These are phyloP conservation scores for Wallacemonas sp. DNA, from an alignment of 208 protist genomes.

Conservation along the genomic window DNA sequence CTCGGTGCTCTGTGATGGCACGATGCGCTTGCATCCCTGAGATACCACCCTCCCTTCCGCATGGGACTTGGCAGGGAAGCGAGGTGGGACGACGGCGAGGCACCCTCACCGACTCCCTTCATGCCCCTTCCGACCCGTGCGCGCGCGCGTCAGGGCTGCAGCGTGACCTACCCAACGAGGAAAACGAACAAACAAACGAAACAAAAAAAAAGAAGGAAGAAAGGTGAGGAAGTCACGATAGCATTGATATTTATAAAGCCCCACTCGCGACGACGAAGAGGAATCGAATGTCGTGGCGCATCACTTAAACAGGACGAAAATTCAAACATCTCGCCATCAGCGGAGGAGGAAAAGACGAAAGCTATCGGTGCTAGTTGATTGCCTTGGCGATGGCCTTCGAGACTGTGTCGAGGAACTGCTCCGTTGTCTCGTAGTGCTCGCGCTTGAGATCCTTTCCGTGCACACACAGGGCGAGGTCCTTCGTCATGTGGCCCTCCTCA, in stretches of 20 bases:
- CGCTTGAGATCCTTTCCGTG: conserved; percentile 81
- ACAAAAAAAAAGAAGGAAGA: neutral
- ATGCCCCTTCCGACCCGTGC: too few species aligned
- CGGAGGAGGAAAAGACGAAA: neutral
- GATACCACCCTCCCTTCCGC: too few species aligned
- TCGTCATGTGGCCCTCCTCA: conserved; percentile 96
- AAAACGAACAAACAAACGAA: neutral
- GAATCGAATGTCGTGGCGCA: too few species aligned
- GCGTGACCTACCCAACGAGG: too few species aligned
- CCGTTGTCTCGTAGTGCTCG: conserved; percentile 86
- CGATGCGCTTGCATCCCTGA: too few species aligned
- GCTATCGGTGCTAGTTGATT: conserved; percentile 13
- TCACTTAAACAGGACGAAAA: too few species aligned
- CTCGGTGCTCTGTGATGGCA: too few species aligned
- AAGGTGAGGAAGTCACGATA: conserved; percentile 22
- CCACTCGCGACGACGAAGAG: too few species aligned
- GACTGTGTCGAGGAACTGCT: conserved; percentile 87
- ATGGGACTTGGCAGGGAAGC: too few species aligned
- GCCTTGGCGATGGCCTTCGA: conserved; percentile 54
- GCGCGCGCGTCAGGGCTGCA: too few species aligned
- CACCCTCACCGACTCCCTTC: too few species aligned
- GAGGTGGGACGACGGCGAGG: too few species aligned
- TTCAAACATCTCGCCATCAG: neutral
- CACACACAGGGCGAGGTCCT: conserved; percentile 97
- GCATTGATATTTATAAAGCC: neutral